Percentiles rank a stretch among this genome's conserved stretches.
Conservation (phyloP, 371 early-diverging fungal species). For the Haplosporangium sp. region DNA sequence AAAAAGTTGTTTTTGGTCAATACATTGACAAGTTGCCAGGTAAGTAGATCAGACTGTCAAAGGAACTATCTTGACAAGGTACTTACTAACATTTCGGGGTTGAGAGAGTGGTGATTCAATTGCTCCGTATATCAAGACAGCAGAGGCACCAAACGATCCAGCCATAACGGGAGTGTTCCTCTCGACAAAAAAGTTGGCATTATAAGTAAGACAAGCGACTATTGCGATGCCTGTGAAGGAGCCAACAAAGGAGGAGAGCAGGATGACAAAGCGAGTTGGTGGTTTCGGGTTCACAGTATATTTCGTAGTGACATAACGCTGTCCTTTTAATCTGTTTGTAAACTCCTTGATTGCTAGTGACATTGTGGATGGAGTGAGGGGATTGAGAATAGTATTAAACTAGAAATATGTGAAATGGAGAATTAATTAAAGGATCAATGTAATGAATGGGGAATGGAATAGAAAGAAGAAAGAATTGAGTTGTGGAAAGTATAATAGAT, state of each 20-base stretch:
- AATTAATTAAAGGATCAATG: not conserved
- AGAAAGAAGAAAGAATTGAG: not conserved
- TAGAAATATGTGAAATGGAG: not conserved
- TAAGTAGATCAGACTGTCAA: too few species aligned
- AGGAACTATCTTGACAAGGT: not conserved
- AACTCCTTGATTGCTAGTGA: slow-evolving; percentile 26
- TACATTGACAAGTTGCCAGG: not conserved
- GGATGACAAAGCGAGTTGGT: slow-evolving; percentile 29
- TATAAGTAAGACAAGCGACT: slow-evolving; percentile 35
- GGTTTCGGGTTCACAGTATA: slow-evolving; percentile 12
- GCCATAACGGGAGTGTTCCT: slow-evolving; percentile 39
- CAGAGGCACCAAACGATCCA: slow-evolving; percentile 55
- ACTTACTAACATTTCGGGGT: slow-evolving; percentile 71
- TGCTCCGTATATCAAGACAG: slow-evolving; percentile 77
- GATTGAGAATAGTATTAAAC: not conserved
- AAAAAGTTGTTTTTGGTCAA: not conserved
- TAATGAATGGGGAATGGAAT: slow-evolving; percentile 1
- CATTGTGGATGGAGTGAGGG: slow-evolving; percentile 1
- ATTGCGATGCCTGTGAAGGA: slow-evolving; percentile 43
- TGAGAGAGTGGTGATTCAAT: slow-evolving; percentile 82
- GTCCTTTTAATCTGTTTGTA: slow-evolving; percentile 42
- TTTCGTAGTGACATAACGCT: slow-evolving; percentile 36
- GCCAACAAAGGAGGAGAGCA: slow-evolving; percentile 42
- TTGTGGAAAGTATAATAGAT: not conserved
- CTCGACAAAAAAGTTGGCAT: slow-evolving; percentile 42